phyloP scores from a whole-genome alignment of 2,329 filamentous ascomycete species.

The Helotiales sp. region DNA sequence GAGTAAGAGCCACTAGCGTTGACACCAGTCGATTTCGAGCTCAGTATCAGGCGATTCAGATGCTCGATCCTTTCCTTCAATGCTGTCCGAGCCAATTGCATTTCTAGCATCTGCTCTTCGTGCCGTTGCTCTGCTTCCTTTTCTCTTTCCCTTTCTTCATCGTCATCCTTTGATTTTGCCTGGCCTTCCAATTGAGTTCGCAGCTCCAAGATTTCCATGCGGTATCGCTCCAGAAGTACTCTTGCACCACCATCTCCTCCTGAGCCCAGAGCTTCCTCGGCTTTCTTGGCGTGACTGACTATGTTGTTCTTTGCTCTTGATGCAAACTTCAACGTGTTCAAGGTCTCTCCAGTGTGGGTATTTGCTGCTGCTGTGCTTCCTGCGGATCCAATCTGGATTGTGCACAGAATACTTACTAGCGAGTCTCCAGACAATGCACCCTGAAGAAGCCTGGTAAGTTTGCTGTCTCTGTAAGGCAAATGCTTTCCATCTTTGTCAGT shows the following conservation, averaged over 20 bases:
- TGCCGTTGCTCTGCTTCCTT: conserved; percentile 83
- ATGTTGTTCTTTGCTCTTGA: conserved; percentile 97
- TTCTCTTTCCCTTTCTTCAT: conserved; percentile 72
- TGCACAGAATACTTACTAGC: conserved; percentile 95
- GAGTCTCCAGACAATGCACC: conserved; percentile 91
- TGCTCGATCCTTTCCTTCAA: conserved; percentile 97
- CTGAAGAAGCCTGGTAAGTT: conserved; percentile 89
- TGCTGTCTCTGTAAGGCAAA: conserved; percentile 95
- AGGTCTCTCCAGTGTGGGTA: conserved; percentile 80
- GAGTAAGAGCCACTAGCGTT: conserved; percentile 76
- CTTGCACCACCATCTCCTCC: conserved; percentile 84
- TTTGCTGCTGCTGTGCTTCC: conserved; percentile 70
- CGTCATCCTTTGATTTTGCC: conserved; percentile 65
- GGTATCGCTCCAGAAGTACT: conserved; percentile 87
- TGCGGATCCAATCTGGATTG: conserved; percentile 82
- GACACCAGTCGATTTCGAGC: conserved; percentile 92
- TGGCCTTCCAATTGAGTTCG: conserved; percentile 81
- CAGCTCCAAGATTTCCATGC: conserved; percentile 86
- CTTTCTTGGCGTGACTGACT: conserved; percentile 92
- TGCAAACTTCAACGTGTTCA: conserved; percentile 97
- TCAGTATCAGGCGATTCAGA: conserved; percentile 89
- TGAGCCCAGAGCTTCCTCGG: conserved; percentile 80
- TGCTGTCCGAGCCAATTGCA: conserved; percentile 94
- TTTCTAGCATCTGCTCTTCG: conserved; percentile 97
- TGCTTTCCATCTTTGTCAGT: conserved; percentile 86